Percentiles rank a stretch among this genome's conserved stretches.
Evolutionary conservation across 2,329 filamentous ascomycete genomes (phyloP).

Genomic region (Trichophaea hybrida): DNA sequence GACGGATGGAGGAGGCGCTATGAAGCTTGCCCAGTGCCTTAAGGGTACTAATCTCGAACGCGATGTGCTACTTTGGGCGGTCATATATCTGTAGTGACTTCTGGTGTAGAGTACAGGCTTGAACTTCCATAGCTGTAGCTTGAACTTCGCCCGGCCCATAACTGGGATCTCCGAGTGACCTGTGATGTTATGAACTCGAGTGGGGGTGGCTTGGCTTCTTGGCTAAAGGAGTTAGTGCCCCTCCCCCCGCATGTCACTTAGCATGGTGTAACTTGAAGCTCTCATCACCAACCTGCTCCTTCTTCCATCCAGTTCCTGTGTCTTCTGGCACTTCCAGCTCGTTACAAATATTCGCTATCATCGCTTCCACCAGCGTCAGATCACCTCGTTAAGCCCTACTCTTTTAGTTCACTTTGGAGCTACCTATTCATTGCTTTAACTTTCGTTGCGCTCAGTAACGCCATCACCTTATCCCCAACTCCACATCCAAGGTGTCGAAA

Average conservation of each 20-base stretch:
- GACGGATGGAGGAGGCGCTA: no score
- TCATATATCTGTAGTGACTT: no score
- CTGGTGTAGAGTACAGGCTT: no score
- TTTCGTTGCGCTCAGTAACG: neutral
- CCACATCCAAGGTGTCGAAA: conserved; percentile 23
- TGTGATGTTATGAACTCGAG: no score
- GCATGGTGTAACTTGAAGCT: conserved; percentile 1
- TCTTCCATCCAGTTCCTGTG: neutral
- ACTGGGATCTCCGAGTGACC: no score
- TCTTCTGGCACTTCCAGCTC: neutral
- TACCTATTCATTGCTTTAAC: neutral
- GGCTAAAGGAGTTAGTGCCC: neutral
- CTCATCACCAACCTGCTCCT: neutral
- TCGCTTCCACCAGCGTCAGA: neutral
- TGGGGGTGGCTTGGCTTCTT: no score
- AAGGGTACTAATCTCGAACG: no score
- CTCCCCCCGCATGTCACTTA: neutral
- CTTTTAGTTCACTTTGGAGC: neutral
- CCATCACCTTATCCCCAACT: neutral
- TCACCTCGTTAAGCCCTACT: neutral
- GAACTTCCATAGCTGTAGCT: no score
- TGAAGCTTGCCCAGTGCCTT: no score
- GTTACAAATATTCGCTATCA: neutral
- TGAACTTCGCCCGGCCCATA: no score
- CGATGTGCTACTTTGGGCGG: no score